phyloP scores from a whole-genome alignment of 1,284 basidiomycete species.

The Marasmius sp. region DNA sequence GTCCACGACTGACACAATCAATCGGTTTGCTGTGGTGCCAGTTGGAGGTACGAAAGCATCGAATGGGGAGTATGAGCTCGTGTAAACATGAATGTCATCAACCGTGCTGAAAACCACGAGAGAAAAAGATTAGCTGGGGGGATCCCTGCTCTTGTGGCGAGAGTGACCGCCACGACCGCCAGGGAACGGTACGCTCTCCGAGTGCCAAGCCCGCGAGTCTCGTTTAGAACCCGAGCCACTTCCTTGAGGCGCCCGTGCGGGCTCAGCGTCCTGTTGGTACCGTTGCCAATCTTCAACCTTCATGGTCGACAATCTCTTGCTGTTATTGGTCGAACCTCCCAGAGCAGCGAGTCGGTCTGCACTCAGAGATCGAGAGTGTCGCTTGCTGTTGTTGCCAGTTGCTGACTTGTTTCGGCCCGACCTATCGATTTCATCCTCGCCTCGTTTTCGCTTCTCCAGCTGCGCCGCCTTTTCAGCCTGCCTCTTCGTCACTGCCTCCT shows the following conservation, averaged over 20 bases:
- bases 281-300: slow-evolving; percentile 84
- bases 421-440: slow-evolving; percentile 38
- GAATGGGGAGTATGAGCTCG: slow-evolving; percentile 8
- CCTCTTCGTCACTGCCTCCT: slow-evolving; percentile 62
- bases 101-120: too few relatives aligned
- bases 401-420: slow-evolving; percentile 25
- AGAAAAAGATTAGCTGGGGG: slow-evolving; percentile 17
- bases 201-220: slow-evolving; percentile 30
- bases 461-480: slow-evolving; percentile 70
- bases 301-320: slow-evolving; percentile 63
- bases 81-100: not conserved
- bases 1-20: not conserved
- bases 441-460: slow-evolving; percentile 46
- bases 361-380: slow-evolving; percentile 54
- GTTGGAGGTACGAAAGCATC: not conserved
- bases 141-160: slow-evolving; percentile 30
- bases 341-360: slow-evolving; percentile 55
- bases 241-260: slow-evolving; percentile 19
- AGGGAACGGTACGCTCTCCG: slow-evolving; percentile 48
- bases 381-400: slow-evolving; percentile 28
- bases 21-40: not conserved
- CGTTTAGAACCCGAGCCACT: slow-evolving; percentile 27
- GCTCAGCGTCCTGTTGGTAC: slow-evolving; percentile 56
- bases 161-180: slow-evolving; percentile 22
- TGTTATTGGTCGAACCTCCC: slow-evolving; percentile 38